phyloP scores from a whole-genome alignment of 805 yeast species.

The Kodamaea jinghongensis region DNA sequence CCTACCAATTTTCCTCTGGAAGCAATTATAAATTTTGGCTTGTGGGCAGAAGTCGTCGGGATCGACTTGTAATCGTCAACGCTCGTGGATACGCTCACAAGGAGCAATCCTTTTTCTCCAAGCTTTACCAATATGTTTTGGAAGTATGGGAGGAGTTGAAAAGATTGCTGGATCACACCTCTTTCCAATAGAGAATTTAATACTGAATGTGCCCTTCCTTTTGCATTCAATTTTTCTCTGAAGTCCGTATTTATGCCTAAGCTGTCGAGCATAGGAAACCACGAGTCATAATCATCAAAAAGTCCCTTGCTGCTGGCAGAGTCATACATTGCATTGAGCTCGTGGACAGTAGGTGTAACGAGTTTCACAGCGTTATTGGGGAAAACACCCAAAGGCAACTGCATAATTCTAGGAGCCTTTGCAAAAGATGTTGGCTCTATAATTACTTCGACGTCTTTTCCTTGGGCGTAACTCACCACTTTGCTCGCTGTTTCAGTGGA shows the following conservation, averaged over 20 bases:
- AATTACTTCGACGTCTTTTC: constrained; percentile 33
- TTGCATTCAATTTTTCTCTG: constrained; percentile 43
- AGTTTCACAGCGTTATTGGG: constrained; percentile 48
- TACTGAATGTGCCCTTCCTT: constrained; percentile 21
- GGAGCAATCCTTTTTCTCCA: constrained; percentile 61
- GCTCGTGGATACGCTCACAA: constrained; percentile 33
- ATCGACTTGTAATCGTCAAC: constrained; percentile 29
- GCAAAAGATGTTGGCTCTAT: constrained; percentile 78
- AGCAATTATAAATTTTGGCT: constrained; percentile 22
- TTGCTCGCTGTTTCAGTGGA: constrained; percentile 39
- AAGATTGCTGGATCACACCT: constrained; percentile 64
- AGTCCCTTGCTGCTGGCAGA: constrained; percentile 40
- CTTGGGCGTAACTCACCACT: constrained; percentile 26
- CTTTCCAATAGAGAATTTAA: constrained; percentile 24
- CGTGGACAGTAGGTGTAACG: constrained; percentile 68
- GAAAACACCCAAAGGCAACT: constrained; percentile 34
- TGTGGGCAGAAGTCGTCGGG: constrained; percentile 30
- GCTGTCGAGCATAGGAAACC: constrained; percentile 75
- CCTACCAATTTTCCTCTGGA: constrained; percentile 13
- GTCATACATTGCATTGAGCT: constrained; percentile 53
- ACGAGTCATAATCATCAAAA: constrained; percentile 53
- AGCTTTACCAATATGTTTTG: constrained; percentile 66
- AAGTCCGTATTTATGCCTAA: constrained; percentile 48
- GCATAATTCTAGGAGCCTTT: constrained; percentile 53
- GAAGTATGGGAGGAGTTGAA: constrained; percentile 71